Evolutionary conservation across 2,329 filamentous ascomycete species (phyloP).

Genomic region (Aspergillus sp.): DNA sequence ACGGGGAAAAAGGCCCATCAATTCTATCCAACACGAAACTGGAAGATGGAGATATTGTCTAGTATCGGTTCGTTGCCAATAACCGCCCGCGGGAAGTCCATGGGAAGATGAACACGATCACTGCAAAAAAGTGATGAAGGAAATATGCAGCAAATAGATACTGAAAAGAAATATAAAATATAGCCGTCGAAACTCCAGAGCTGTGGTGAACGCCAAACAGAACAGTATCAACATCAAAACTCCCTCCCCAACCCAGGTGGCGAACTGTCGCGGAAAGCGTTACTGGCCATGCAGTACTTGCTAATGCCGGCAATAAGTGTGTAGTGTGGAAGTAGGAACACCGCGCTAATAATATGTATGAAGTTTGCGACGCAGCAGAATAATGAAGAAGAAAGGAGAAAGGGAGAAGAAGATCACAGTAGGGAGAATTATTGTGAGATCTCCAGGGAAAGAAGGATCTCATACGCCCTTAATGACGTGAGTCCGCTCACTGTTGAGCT

Average conservation of each 20-base stretch:
- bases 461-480: constrained; percentile 91
- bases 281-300: constrained; percentile 19
- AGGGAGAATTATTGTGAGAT: constrained; percentile 10
- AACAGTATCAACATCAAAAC: constrained; percentile 11
- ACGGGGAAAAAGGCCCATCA: constrained; percentile 2
- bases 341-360: constrained; percentile 37
- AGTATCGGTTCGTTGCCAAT: constrained; percentile 10
- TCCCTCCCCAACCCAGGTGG: constrained; percentile 16
- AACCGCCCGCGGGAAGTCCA: neutral
- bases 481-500: constrained; percentile 89
- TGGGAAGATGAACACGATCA: constrained; percentile 4
- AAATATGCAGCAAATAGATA: constrained; percentile 15
- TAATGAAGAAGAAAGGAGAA: neutral
- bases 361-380: constrained; percentile 15
- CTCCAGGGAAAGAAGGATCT: constrained; percentile 6
- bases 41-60: constrained; percentile 15
- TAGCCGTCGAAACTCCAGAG: constrained; percentile 22
- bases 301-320: constrained; percentile 11
- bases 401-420: constrained; percentile 13
- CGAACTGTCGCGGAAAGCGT: constrained; percentile 12
- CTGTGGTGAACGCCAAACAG: constrained; percentile 30
- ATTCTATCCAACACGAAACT: constrained; percentile 17
- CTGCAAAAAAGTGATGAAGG: neutral
- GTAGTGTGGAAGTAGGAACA: constrained; percentile 24
- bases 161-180: constrained; percentile 3